A percentile compares a stretch with the other conserved stretches of the same genome.
Conservation (phyloP, 139 green algal genomes). For the Chlorella sp. region DNA sequence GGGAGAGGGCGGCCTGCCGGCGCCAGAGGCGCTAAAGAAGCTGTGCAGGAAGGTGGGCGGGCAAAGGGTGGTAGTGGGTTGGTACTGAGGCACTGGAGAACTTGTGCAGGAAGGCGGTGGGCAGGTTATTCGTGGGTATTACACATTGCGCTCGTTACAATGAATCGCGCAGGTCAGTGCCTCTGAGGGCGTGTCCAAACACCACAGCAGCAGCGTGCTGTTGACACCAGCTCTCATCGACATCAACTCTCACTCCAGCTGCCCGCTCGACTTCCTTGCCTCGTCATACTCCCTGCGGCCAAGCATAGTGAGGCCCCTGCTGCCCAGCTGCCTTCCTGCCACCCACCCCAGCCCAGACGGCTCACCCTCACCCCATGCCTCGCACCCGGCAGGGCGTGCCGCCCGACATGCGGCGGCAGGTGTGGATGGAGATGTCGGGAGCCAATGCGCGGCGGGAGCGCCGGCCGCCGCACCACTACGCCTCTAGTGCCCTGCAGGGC, state of each 20-base stretch:
- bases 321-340: neutral
- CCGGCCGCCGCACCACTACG: conserved; percentile 64
- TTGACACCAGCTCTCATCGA: too few species aligned
- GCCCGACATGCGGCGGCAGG: conserved; percentile 57
- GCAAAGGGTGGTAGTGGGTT: too few species aligned
- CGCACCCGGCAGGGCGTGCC: conserved; percentile 57
- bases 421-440: conserved; percentile 73
- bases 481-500: conserved; percentile 47
- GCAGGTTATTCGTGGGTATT: too few species aligned
- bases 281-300: too few species aligned
- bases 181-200: neutral
- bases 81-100: too few species aligned
- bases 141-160: too few species aligned
- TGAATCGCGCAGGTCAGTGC: too few species aligned
- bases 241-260: neutral
- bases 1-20: conserved; percentile 35
- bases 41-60: conserved; percentile 60
- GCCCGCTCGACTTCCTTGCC: neutral
- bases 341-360: too few species aligned
- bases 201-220: neutral
- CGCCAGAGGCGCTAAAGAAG: conserved; percentile 57
- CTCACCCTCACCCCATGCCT: neutral
- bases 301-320: too few species aligned
- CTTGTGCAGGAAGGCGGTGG: too few species aligned
- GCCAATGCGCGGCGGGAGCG: conserved; percentile 38